Conservation (phyloP, 2,329 filamentous ascomycete species). For the Sarocladium strictum region DNA sequence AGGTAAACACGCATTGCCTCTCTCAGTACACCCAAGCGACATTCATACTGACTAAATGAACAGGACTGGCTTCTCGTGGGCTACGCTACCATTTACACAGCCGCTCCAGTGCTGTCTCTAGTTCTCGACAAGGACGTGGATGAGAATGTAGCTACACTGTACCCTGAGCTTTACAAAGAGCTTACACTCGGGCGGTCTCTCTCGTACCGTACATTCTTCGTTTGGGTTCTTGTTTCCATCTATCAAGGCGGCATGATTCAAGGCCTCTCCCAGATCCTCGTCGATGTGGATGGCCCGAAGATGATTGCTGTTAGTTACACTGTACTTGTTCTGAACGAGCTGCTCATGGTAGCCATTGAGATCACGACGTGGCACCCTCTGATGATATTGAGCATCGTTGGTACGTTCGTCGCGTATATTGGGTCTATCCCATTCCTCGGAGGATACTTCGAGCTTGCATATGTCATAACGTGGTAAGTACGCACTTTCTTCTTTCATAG, state of each 20-base stretch:
- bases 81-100: constrained; percentile 94
- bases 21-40: background rate
- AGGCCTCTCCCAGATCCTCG: constrained; percentile 83
- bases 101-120: constrained; percentile 84
- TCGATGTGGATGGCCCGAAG: constrained; percentile 63
- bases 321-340: constrained; percentile 85
- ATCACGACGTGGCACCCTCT: constrained; percentile 95
- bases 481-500: background rate
- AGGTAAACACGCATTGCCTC: constrained; percentile 33
- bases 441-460: constrained; percentile 82
- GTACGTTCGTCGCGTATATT: constrained; percentile 75
- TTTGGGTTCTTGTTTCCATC: constrained; percentile 90
- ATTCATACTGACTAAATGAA: constrained; percentile 15
- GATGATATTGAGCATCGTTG: constrained; percentile 80
- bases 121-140: constrained; percentile 95
- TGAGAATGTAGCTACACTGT: constrained; percentile 86
- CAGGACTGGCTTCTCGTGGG: constrained; percentile 93
- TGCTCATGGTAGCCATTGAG: constrained; percentile 94
- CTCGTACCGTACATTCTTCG: constrained; percentile 90
- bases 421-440: constrained; percentile 81
- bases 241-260: constrained; percentile 97
- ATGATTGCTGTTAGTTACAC: constrained; percentile 94
- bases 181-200: constrained; percentile 83
- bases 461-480: constrained; percentile 61
- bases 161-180: constrained; percentile 96